Evolutionary conservation across 1,284 basidiomycete species (phyloP), one percentile per base, ranked within the genome.

Genomic region (Ustilago sp.): DNA sequence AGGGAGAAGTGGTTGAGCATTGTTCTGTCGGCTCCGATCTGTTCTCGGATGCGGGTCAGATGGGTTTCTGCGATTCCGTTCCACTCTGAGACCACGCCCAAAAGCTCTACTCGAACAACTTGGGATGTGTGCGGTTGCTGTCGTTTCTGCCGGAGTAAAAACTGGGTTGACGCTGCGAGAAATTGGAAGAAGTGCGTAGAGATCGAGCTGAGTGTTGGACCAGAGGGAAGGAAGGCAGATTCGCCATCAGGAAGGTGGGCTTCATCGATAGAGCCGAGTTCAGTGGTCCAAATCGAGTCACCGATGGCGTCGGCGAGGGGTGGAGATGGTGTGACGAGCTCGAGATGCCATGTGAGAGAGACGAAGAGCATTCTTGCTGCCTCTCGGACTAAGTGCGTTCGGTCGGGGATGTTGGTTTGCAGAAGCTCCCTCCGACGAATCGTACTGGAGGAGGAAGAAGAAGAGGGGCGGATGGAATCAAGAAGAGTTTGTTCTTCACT

Each of bases 321-420:
- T 6, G 57, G 12, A 3, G 72, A 53, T 2, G 75, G 64, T 2
- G 65, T 68, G 11, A 63, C 45, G 2, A 74, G 52, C 31, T 67
- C 61, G 8, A 77, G 68, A 38, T 75, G 72, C 57, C 63, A 79
- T 4, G 47, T 73, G 32, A 68, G 59, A 19, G 58, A 75, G 13
- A 59, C 61, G 72, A 77, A 82, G 3, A 82, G 69, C 52, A 71
- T 76, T 13, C 80, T 59, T 2, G 80, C 79, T 31, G 80, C 77
- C 65, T 82, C 80, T n/a, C 80, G 77, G 3, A 82, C 80, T 13
- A 82, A 59, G 32, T 82, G 80, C 32, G 80, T 77, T 6, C 79
- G 74, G 34, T 80, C 80, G 3, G 79, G 80, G 6, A 82, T 68
- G 43, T 73, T 75, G 17, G 69, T 68, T 13, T 70, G 68, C 11